Evolutionary conservation across 2,329 filamentous ascomycete species (phyloP), one percentile per base, ranked within the genome.

Genomic region (Myriosclerotinia scirpicola): DNA sequence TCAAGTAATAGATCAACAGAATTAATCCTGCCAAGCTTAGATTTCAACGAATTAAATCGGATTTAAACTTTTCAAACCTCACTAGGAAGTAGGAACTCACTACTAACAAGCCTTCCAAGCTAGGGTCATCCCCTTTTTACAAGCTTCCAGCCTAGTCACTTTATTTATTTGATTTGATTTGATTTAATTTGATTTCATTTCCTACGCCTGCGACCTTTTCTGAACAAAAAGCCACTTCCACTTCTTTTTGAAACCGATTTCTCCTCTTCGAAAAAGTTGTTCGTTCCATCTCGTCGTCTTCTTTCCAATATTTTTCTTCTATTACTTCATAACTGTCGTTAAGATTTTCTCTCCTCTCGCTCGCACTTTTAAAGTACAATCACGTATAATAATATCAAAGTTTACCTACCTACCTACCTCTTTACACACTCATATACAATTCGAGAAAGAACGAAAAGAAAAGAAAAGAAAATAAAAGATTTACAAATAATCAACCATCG

Each of bases 241-340:
- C 20, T 64, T 36, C 34, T 22, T 44, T 36, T 20, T 52, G 46
- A 53, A 50, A 12, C 36, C 1, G 17, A 54, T 48, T 50, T 7
- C 30, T 17, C 36, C 44, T 65, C 42, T 40, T 20, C 17, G 8
- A 14, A 64, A 64, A 64, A 46, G 30, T 64, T 52, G 46, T 62
- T 30, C 20, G 46, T 62, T 30, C 20, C 20, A 20, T 59, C 17
- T 34, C 26, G 14, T 65, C 34, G 44, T 61, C 30, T 44, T 26
- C 17, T 22, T 50, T 65, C 26, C 54, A 38, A 14, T 60, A 44
- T 40, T 52, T 30, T 58, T 48, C 34, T 8, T 36, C 26, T n/a
- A 46, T 20, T n/a, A 42, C 64, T 65, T 66, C 55, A 66, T 46
- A 8, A 66, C 64, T 66, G 55, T 66, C 64, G 64, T 66, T 66